Conservation (phyloP, 1,139 yeast genomes). For the Kluyveromyces sp. region DNA sequence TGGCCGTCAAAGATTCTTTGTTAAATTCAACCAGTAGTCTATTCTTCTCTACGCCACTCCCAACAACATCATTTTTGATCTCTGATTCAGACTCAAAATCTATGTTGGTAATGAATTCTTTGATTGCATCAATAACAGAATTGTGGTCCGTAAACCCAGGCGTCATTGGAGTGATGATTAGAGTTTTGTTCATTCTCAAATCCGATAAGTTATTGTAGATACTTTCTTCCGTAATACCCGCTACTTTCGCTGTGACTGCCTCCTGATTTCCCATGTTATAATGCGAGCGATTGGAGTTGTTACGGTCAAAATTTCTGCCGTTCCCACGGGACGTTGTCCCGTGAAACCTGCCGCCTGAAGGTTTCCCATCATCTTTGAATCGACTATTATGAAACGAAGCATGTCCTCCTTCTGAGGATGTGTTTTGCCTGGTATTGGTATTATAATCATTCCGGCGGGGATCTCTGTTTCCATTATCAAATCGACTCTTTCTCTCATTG, state of each 20-base stretch:
- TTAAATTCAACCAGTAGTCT: slow-evolving; percentile 16
- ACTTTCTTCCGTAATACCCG: slow-evolving; percentile 34
- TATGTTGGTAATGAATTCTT: slow-evolving; percentile 35
- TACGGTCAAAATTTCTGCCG: neutral
- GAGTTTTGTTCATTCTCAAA: slow-evolving; percentile 45
- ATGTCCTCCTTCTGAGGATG: neutral
- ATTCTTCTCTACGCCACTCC: slow-evolving; percentile 11
- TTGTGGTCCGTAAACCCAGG: slow-evolving; percentile 35
- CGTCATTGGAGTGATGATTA: slow-evolving; percentile 43
- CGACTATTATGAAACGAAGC: neutral
- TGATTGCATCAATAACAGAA: slow-evolving; percentile 40
- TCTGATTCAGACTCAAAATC: slow-evolving; percentile 13
- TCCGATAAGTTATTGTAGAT: slow-evolving; percentile 47
- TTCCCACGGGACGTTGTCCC: neutral
- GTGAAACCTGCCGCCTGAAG: neutral
- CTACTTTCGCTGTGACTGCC: slow-evolving; percentile 28
- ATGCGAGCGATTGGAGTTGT: neutral
- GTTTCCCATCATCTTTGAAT: neutral
- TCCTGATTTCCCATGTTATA: neutral
- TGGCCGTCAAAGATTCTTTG: slow-evolving; percentile 18
- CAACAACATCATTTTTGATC: slow-evolving; percentile 6
- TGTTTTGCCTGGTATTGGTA: neutral
- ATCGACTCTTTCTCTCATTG: neutral
- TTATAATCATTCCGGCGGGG: neutral
- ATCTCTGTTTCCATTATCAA: neutral